Percentiles rank a stretch among this genome's conserved stretches.
These are phyloP conservation scores for Microdochium bolleyi DNA, from an alignment of 2,329 filamentous ascomycete species.

Conservation along the genomic window DNA sequence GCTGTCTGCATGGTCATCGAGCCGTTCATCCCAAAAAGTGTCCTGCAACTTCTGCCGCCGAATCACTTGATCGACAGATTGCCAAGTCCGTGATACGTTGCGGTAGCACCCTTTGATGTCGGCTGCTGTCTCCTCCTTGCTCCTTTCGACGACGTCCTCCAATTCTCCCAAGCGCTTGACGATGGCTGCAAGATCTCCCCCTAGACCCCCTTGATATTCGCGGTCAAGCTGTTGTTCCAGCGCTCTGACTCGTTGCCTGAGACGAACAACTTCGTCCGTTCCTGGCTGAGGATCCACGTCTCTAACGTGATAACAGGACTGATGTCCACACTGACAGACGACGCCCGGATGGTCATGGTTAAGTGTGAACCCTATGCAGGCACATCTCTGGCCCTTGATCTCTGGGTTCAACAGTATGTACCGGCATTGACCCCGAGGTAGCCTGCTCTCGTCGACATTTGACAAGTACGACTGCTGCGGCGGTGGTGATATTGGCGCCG, in stretches of 20 bases:
- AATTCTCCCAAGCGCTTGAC: conserved; percentile 38
- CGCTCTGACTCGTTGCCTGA: conserved; percentile 35
- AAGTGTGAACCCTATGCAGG: conserved; percentile 48
- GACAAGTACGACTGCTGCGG: not conserved
- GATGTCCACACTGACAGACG: conserved; percentile 50
- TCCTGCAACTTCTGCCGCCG: conserved; percentile 26
- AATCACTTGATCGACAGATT: conserved; percentile 37
- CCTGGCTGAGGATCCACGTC: conserved; percentile 34
- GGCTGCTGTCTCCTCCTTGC: conserved; percentile 38
- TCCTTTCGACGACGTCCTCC: conserved; percentile 47
- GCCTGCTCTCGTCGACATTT: conserved; percentile 30
- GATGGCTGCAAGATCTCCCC: conserved; percentile 19
- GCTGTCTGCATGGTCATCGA: conserved; percentile 29
- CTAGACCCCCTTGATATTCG: conserved; percentile 26
- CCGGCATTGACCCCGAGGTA: conserved; percentile 51
- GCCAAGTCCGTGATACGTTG: conserved; percentile 46
- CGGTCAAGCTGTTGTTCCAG: conserved; percentile 35
- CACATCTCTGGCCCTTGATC: conserved; percentile 49
- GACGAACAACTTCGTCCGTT: conserved; percentile 37
- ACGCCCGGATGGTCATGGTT: conserved; percentile 45
- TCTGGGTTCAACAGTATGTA: conserved; percentile 50
- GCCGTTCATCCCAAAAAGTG: conserved; percentile 28
- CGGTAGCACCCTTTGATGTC: conserved; percentile 48
- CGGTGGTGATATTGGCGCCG: not conserved
- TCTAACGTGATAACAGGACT: conserved; percentile 49